Evolutionary conservation across 768 basidiomycete species (phyloP).

Genomic region (Auricularia sp.): DNA sequence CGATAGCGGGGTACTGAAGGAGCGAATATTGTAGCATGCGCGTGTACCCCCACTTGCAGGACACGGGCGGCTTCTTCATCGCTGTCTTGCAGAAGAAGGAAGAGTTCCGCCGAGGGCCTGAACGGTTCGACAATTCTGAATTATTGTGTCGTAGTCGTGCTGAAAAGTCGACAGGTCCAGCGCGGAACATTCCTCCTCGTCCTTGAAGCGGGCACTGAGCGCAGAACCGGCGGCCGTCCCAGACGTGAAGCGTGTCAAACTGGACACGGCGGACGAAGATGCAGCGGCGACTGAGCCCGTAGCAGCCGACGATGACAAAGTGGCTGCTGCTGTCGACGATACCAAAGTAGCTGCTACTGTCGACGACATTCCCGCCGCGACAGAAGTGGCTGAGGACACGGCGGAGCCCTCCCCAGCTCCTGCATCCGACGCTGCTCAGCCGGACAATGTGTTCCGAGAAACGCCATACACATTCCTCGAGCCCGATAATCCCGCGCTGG

Average conservation of each 20-base stretch:
- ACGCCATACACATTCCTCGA: constrained; percentile 82
- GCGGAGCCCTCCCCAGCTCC: too few relatives aligned
- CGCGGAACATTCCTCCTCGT: not conserved
- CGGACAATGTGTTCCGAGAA: constrained; percentile 57
- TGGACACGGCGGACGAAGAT: not conserved
- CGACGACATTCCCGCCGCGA: too few relatives aligned
- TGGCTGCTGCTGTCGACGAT: too few relatives aligned
- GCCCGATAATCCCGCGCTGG: constrained; percentile 57
- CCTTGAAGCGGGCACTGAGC: constrained; percentile 1
- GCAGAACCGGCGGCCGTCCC: not conserved
- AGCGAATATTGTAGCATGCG: constrained; percentile 46
- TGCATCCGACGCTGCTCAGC: not conserved
- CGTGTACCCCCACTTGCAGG: constrained; percentile 89
- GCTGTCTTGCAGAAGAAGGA: constrained; percentile 58
- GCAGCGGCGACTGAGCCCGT: not conserved
- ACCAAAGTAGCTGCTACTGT: too few relatives aligned
- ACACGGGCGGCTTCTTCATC: constrained; percentile 97
- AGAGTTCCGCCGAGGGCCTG: too few relatives aligned
- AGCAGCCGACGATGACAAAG: not conserved
- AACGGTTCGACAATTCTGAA: too few relatives aligned
- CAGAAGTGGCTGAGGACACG: too few relatives aligned
- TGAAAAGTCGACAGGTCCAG: not conserved
- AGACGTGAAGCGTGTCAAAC: constrained; percentile 7
- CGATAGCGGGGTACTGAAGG: not conserved
- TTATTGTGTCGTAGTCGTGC: not conserved